Evolutionary conservation across 164 flowering plant species (phyloP).

Genomic region (Sedum album): DNA sequence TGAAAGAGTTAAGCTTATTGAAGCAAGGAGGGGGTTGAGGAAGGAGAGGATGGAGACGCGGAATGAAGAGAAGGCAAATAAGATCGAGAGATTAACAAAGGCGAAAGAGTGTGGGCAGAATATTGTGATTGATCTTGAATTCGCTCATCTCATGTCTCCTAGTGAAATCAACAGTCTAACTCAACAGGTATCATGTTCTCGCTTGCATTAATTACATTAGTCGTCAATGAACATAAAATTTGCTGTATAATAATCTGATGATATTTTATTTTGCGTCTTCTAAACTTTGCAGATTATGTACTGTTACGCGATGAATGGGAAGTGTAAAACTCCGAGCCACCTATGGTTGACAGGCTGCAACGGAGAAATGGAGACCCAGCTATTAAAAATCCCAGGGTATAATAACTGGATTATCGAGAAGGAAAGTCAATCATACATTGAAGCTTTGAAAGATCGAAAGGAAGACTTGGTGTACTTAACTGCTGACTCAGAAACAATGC

Average conservation of each 20-base stretch:
- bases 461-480: slow-evolving; percentile 85
- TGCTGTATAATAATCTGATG: too few species aligned
- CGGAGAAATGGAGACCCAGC: slow-evolving; percentile 60
- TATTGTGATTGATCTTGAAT: slow-evolving; percentile 77
- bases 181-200: too few species aligned
- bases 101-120: slow-evolving; percentile 71
- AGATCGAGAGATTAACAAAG: slow-evolving; percentile 37
- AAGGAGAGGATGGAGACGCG: slow-evolving; percentile 77
- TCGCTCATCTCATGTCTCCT: slow-evolving; percentile 60
- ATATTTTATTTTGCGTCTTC: too few species aligned
- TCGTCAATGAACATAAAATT: too few species aligned
- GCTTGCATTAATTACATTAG: too few species aligned
- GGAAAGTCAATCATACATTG: slow-evolving; percentile 60
- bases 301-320: slow-evolving; percentile 83
- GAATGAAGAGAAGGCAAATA: slow-evolving; percentile 50
- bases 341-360: slow-evolving; percentile 85
- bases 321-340: slow-evolving; percentile 54
- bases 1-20: slow-evolving; percentile 57
- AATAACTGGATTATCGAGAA: slow-evolving; percentile 87
- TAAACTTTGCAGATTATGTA: too few species aligned
- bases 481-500: too few species aligned
- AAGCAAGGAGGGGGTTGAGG: slow-evolving; percentile 42
- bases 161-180: slow-evolving; percentile 70
- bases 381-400: slow-evolving; percentile 70
- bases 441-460: slow-evolving; percentile 64